Evolutionary conservation across 2,329 filamentous ascomycete species (phyloP), one percentile per base, ranked within the genome.

Genomic region (Claviceps sp.): DNA sequence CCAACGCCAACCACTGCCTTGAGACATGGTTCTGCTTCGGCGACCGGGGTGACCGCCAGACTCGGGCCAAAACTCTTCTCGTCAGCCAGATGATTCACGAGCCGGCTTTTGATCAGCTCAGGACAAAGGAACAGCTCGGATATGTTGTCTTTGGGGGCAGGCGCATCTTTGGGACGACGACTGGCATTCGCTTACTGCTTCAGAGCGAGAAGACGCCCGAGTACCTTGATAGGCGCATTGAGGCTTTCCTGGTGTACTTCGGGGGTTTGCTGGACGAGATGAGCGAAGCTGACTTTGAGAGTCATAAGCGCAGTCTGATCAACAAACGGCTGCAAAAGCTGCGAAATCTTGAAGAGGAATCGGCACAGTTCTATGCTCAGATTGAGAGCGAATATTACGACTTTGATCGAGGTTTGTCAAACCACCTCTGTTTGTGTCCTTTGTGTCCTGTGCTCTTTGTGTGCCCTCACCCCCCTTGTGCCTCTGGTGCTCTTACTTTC

Each of bases 61-160:
- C 87, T 13, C 81, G 89, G 18, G 87, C 90, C 14, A 89, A 87
- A 66, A 77, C 87, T 0, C 74, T 94, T 43, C 75, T 98, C 5
- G 77, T 96, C 43, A 85, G 88, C 26, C 93, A 97, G 67, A 86
- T 98, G 70, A 83, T 89, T 0, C 87, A 95, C 52, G 93, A 98
- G 70, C 90, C 90, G 4, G 86, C 86, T 8, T 98, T 97, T 63
- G 89, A 98, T 67, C 89, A 95, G 66, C 76, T 98, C 7, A 82
- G 93, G 48, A 97, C 93, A 44, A 96, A 97, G 68, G 91, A 98
- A 67, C 91, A 98, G 69, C 83, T 98, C 6, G 93, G 93, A 13
- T 98, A 98, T 60, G 87, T 98, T 50, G 91, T 98, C 0, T 95
- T 91, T 68, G 91, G 87, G 48, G 87, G 89, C 30, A 75, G 82